Evolutionary conservation across 345 rosid species (phyloP), one percentile per base, ranked within the genome.

Genomic region (Ceriops tagal): DNA sequence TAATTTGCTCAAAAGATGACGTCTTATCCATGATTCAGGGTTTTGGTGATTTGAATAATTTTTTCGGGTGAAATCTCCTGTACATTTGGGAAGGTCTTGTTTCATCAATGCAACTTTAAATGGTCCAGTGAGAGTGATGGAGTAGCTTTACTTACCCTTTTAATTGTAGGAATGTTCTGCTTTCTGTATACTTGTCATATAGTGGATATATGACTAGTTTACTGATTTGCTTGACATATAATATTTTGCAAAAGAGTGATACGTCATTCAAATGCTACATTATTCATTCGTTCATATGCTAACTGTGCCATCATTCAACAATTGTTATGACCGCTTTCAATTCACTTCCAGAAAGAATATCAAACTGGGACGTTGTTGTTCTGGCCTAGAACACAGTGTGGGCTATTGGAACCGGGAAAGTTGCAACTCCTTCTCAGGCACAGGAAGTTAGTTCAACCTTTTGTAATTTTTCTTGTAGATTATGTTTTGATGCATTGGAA

Each of bases 321-420:
- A 46, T 65, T 60, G n/a, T 37, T 6, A 20, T 71, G 22, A 3
- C 55, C 32, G 22, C 32, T 69, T 13, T 24, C 27, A 65, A 13
- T 52, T n/a, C 37, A 5, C 58, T 68, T 18, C 53, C 24, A 89
- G 97, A 73, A 34, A 72, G 70, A 1, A 74, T 91, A 62, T 71
- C 91, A 8, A 65, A 82, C 65, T 93, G 96, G 98, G 62, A 82
- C 6, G 67, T 88, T 76, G 86, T 93, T 69, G 97, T 91, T 61
- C 65, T 91, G 73, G 98, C 97, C 55, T 91, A 91, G 72, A 96
- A 91, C 65, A 96, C 97, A 34, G 97, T 93, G 62, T 93, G 97
- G 97, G 97, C 96, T 60, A 93, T 91, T 75, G 95, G 95, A 76
- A 91, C 96, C 24, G 97, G 95, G 70, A 91, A 91, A 86, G 98